phyloP scores from a whole-genome alignment of 1,139 yeast species.

The Hyphopichia burtonii region DNA sequence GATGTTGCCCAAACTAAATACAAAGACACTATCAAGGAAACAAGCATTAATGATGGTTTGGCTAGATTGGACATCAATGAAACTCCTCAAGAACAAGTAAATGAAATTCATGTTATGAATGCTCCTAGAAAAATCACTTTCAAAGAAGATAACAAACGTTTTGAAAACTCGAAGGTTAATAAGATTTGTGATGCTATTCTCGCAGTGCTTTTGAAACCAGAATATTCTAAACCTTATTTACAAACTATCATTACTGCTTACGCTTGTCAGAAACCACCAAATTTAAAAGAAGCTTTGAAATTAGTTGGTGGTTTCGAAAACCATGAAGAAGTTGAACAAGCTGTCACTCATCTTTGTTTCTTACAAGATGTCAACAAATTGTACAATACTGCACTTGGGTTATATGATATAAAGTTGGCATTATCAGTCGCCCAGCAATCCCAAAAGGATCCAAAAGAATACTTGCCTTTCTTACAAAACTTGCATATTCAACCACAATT shows the following conservation, averaged over 20 bases:
- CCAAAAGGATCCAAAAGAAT: constrained; percentile 97
- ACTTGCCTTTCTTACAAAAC: constrained; percentile 84
- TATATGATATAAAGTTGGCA: constrained; percentile 80
- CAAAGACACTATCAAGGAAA: constrained; percentile 57
- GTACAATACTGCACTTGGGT: constrained; percentile 76
- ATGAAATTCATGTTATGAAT: constrained; percentile 7
- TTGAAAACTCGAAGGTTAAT: constrained; percentile 63
- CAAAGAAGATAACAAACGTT: constrained; percentile 28
- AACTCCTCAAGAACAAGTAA: constrained; percentile 6
- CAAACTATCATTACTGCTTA: constrained; percentile 88
- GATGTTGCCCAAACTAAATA: constrained; percentile 85
- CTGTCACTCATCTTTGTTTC: constrained; percentile 83
- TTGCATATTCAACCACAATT: constrained; percentile 66
- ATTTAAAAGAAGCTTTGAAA: constrained; percentile 68
- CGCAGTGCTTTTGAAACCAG: constrained; percentile 51
- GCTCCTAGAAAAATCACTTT: constrained; percentile 19
- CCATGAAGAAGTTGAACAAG: constrained; percentile 54
- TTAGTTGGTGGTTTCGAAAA: constrained; percentile 52
- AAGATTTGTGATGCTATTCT: constrained; percentile 72
- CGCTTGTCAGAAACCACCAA: constrained; percentile 90
- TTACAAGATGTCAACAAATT: constrained; percentile 84
- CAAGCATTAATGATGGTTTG: constrained; percentile 10
- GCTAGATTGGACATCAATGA: constrained; percentile 9
- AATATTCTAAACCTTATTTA: constrained; percentile 56
- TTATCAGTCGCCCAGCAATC: constrained; percentile 90